Evolutionary conservation across 768 basidiomycete species (phyloP).

Genomic region (Tricholoma terreum): DNA sequence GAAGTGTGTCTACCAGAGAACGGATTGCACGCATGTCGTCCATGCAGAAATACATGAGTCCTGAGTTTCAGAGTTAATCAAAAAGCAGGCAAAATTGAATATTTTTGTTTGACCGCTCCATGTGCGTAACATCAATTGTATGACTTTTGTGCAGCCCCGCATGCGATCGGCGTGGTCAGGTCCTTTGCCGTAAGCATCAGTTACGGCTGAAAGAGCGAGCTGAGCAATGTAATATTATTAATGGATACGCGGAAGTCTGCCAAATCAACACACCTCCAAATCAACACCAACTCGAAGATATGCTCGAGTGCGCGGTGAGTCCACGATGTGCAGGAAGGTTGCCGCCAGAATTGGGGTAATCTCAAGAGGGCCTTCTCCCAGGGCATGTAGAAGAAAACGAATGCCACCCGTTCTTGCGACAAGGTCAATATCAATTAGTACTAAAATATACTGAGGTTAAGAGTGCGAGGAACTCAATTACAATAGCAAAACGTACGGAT

Average conservation of each 20-base stretch:
- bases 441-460: slow-evolving; percentile 37
- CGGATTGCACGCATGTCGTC: slow-evolving; percentile 83
- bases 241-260: not conserved
- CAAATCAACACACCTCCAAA: slow-evolving; percentile 65
- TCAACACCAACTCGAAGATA: slow-evolving; percentile 82
- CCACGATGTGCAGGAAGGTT: slow-evolving; percentile 79
- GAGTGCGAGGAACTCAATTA: not conserved
- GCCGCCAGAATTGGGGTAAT: slow-evolving; percentile 75
- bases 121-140: slow-evolving; percentile 80
- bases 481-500: slow-evolving; percentile 57
- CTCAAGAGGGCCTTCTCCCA: slow-evolving; percentile 89
- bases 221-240: slow-evolving; percentile 23
- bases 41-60: slow-evolving; percentile 92
- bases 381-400: slow-evolving; percentile 77
- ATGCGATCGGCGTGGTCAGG: slow-evolving; percentile 76
- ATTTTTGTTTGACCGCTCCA: slow-evolving; percentile 77
- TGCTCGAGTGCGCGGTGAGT: slow-evolving; percentile 77
- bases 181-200: slow-evolving; percentile 88
- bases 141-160: slow-evolving; percentile 71
- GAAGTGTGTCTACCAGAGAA: slow-evolving; percentile 79
- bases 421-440: slow-evolving; percentile 83
- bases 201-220: slow-evolving; percentile 87
- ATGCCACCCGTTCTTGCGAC: slow-evolving; percentile 81
- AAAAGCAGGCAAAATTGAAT: not conserved
- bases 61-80: slow-evolving; percentile 30